These are phyloP conservation scores for Phytophthora ramorum DNA, from an alignment of 352 stramenopile species.

Conservation along the genomic window DNA sequence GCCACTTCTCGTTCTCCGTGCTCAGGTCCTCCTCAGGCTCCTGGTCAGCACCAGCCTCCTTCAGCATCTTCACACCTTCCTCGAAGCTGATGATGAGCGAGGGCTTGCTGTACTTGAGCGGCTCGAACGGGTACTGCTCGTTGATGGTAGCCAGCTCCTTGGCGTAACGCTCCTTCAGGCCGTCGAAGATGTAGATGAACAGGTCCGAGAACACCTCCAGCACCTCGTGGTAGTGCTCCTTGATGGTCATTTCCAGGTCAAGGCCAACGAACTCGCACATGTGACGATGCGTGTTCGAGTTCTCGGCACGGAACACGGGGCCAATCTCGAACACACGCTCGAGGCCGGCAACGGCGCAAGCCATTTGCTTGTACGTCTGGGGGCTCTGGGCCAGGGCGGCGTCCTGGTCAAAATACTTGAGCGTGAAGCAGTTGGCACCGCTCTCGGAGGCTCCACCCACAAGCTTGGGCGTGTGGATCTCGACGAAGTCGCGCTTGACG, in stretches of 20 bases:
- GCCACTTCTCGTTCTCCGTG: constrained; percentile 98
- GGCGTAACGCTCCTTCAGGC: constrained; percentile 94
- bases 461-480: constrained; percentile 99
- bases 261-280: constrained; percentile 99
- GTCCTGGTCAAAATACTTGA: constrained; percentile 98
- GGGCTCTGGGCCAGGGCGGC: constrained; percentile 97
- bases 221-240: constrained; percentile 99
- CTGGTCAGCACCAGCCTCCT: constrained; percentile 80
- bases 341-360: constrained; percentile 97
- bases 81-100: constrained; percentile 95
- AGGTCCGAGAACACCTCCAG: constrained; percentile 97
- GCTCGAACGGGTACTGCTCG: constrained; percentile 98
- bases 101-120: constrained; percentile 96
- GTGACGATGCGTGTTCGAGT: constrained; percentile 99
- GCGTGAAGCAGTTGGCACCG: constrained; percentile 98
- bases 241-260: constrained; percentile 99
- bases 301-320: constrained; percentile 99
- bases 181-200: constrained; percentile 99
- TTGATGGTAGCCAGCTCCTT: constrained; percentile 96
- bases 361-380: constrained; percentile 99
- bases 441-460: constrained; percentile 97
- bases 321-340: constrained; percentile 99
- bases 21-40: constrained; percentile 84
- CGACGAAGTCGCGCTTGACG: constrained; percentile 95
- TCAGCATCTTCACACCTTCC: constrained; percentile 94